Evolutionary conservation across 2,329 filamentous ascomycete species (phyloP).

Genomic region (Colletotrichum neosansevieriae): DNA sequence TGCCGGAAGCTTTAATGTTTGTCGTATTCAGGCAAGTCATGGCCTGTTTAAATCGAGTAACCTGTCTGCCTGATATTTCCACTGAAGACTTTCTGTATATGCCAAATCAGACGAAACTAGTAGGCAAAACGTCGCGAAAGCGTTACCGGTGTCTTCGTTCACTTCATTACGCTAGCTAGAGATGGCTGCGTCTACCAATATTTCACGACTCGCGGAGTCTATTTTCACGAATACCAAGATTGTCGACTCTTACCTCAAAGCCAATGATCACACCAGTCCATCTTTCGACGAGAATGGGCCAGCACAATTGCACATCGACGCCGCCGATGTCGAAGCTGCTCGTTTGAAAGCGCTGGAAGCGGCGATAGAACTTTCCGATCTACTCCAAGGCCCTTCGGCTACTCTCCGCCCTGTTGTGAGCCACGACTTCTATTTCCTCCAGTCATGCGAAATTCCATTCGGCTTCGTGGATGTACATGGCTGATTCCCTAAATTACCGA

Average conservation of each 20-base stretch:
- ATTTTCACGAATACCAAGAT: conserved; percentile 10
- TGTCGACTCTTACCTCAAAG: conserved; percentile 7
- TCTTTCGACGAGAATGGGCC: conserved; percentile 5
- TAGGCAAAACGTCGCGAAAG: too few relatives aligned
- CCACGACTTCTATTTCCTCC: neutral
- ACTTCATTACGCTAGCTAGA: neutral
- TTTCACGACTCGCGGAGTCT: conserved; percentile 8
- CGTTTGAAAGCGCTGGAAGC: neutral
- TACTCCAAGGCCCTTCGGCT: conserved; percentile 1
- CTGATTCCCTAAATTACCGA: neutral
- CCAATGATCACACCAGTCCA: neutral
- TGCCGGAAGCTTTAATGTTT: too few relatives aligned
- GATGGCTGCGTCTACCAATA: neutral
- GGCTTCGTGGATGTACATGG: neutral
- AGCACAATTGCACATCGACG: neutral
- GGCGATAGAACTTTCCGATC: neutral
- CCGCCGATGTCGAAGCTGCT: neutral
- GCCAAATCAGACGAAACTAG: too few relatives aligned
- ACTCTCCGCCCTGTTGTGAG: conserved; percentile 8
- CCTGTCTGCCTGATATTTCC: too few relatives aligned
- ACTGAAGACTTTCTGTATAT: too few relatives aligned
- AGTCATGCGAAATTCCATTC: too few relatives aligned
- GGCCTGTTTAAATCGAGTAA: too few relatives aligned
- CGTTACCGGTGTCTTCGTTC: too few relatives aligned
- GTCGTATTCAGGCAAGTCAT: too few relatives aligned